These are phyloP conservation scores for Hydrangea macrophylla DNA, from an alignment of 148 eudicot genomes.

Conservation along the genomic window DNA sequence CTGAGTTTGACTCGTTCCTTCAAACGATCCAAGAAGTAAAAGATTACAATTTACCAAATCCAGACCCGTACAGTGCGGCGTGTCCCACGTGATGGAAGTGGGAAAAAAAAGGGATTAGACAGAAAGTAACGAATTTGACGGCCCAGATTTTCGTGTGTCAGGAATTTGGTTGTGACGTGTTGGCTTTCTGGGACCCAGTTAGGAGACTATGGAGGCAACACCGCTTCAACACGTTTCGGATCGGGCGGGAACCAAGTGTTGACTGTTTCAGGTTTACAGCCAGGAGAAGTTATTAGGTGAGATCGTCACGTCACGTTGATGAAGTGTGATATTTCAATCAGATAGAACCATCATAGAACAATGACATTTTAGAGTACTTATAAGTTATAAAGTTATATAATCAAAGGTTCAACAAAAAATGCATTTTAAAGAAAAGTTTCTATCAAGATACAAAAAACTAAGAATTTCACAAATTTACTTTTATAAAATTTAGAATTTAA, in stretches of 20 bases:
- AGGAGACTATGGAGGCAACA: too few relatives aligned
- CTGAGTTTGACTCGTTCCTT: conserved; percentile 64
- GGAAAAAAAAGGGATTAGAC: too few relatives aligned
- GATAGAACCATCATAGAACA: too few relatives aligned
- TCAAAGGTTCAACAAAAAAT: too few relatives aligned
- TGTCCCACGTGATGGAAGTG: conserved; percentile 59
- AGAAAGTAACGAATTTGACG: conserved; percentile 47
- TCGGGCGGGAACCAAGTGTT: conserved; percentile 15
- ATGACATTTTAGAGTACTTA: conserved; percentile 8
- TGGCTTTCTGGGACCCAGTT: neutral
- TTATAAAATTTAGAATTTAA: too few relatives aligned
- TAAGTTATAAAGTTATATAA: too few relatives aligned
- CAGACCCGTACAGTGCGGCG: conserved; percentile 75
- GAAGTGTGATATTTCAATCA: too few relatives aligned
- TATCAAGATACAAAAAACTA: too few relatives aligned
- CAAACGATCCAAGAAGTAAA: too few relatives aligned
- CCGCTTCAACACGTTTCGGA: conserved; percentile 10
- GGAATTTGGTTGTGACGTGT: conserved; percentile 11
- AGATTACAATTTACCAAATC: conserved; percentile 16
- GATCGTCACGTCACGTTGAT: conserved; percentile 29
- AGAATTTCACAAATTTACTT: too few relatives aligned
- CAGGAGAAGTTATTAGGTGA: conserved; percentile 28
- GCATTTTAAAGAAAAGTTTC: too few relatives aligned
- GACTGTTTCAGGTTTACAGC: conserved; percentile 21
- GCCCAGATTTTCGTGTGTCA: conserved; percentile 14